These are phyloP conservation scores for Gracilaria caudata DNA, from an alignment of 23 red algal species.

Conservation along the genomic window DNA sequence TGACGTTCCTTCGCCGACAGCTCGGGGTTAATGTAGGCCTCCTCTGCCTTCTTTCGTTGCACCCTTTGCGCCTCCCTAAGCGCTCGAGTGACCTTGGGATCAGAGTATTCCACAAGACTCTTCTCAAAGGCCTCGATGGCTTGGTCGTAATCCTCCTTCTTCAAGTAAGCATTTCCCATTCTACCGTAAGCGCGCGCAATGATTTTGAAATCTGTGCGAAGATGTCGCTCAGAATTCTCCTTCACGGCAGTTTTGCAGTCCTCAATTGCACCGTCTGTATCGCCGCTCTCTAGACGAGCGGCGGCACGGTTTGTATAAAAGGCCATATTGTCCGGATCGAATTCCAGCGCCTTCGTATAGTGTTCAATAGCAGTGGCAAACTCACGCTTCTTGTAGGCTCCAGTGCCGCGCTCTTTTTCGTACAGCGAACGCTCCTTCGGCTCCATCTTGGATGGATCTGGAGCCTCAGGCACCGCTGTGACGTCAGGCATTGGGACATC, in stretches of 20 bases:
- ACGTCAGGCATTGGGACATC: slow-evolving; percentile 21
- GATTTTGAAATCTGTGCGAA: slow-evolving; percentile 94
- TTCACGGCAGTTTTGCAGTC: slow-evolving; percentile 86
- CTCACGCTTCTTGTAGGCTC: slow-evolving; percentile 84
- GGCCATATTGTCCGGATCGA: slow-evolving; percentile 86
- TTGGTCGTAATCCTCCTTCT: slow-evolving; percentile 69
- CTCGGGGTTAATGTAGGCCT: slow-evolving; percentile 92
- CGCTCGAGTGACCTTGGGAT: slow-evolving; percentile 74
- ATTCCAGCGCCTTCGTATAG: slow-evolving; percentile 85
- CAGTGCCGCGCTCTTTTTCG: slow-evolving; percentile 84
- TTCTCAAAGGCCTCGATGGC: slow-evolving; percentile 93
- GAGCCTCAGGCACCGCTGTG: not conserved
- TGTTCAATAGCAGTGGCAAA: slow-evolving; percentile 76
- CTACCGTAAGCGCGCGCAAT: slow-evolving; percentile 93
- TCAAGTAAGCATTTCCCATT: slow-evolving; percentile 89
- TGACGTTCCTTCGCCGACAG: slow-evolving; percentile 68
- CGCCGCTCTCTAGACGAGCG: slow-evolving; percentile 83
- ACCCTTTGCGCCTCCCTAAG: slow-evolving; percentile 60
- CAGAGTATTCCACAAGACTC: slow-evolving; percentile 89
- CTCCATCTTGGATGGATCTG: slow-evolving; percentile 1
- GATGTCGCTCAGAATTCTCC: slow-evolving; percentile 75
- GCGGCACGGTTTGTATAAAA: slow-evolving; percentile 89
- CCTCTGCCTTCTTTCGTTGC: slow-evolving; percentile 75
- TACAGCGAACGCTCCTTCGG: slow-evolving; percentile 56
- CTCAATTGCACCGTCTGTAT: slow-evolving; percentile 67